phyloP scores from a whole-genome alignment of 2,329 filamentous ascomycete genomes.

The Alternaria panax region DNA sequence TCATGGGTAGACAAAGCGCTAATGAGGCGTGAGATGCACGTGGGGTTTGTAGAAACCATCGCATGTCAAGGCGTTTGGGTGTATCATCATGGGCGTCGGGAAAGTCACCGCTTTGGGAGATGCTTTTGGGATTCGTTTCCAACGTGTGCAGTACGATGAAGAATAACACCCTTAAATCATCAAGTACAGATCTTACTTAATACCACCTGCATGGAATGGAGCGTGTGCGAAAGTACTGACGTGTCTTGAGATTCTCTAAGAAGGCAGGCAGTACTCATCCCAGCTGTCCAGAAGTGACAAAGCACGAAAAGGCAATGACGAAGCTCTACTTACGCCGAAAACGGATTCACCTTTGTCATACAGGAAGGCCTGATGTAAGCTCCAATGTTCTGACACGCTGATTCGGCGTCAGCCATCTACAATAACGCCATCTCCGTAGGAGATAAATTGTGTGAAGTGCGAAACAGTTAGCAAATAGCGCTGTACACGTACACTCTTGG shows the following conservation, averaged over 20 bases:
- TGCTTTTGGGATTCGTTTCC: background rate
- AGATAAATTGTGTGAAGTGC: too few relatives aligned
- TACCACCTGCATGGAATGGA: background rate
- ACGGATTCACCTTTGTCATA: too few relatives aligned
- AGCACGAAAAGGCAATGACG: too few relatives aligned
- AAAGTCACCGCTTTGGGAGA: background rate
- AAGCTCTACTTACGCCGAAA: too few relatives aligned
- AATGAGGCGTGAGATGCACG: conserved; percentile 6
- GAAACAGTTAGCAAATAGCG: too few relatives aligned
- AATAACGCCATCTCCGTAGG: too few relatives aligned
- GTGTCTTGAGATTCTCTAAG: background rate
- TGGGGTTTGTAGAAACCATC: background rate
- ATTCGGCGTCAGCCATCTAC: too few relatives aligned
- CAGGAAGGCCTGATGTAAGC: too few relatives aligned
- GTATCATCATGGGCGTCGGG: background rate
- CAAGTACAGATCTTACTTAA: background rate
- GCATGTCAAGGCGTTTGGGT: background rate
- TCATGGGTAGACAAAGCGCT: conserved; percentile 36
- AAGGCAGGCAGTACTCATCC: background rate
- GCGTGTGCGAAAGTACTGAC: background rate
- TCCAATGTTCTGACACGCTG: too few relatives aligned
- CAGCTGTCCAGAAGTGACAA: too few relatives aligned
- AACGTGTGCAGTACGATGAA: background rate
- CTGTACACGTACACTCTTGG: too few relatives aligned
- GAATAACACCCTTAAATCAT: background rate